These are phyloP conservation scores for Saccharomycopsis sp. DNA, from an alignment of 805 yeast genomes.

Conservation along the genomic window DNA sequence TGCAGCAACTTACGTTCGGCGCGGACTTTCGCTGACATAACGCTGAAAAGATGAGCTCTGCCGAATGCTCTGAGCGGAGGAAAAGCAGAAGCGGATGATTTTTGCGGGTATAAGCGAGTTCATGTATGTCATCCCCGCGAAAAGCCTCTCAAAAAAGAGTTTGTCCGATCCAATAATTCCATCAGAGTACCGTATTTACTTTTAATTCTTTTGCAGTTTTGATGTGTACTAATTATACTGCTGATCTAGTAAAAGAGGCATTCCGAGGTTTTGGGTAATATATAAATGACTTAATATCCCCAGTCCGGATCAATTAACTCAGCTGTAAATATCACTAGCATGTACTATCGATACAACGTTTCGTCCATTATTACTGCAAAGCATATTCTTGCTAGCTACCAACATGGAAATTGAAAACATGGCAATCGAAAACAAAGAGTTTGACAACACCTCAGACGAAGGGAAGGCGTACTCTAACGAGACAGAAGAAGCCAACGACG, in stretches of 20 bases:
- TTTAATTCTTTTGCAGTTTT: neutral
- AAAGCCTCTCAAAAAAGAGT: neutral
- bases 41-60: neutral
- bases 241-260: too few species aligned
- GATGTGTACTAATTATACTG: neutral
- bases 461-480: neutral
- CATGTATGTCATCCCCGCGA: neutral
- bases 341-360: too few species aligned
- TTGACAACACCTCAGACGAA: neutral
- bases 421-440: neutral
- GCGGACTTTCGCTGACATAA: neutral
- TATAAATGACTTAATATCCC: too few species aligned
- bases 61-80: neutral
- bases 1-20: neutral
- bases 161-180: too few species aligned
- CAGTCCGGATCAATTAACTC: too few species aligned
- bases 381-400: neutral
- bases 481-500: neutral
- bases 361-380: neutral
- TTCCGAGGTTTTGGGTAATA: too few species aligned
- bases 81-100: neutral
- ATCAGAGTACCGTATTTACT: neutral
- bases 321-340: too few species aligned
- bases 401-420: neutral
- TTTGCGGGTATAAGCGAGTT: neutral